Evolutionary conservation across 2,329 filamentous ascomycete species (phyloP).

Genomic region (Byssochlamys sp.): DNA sequence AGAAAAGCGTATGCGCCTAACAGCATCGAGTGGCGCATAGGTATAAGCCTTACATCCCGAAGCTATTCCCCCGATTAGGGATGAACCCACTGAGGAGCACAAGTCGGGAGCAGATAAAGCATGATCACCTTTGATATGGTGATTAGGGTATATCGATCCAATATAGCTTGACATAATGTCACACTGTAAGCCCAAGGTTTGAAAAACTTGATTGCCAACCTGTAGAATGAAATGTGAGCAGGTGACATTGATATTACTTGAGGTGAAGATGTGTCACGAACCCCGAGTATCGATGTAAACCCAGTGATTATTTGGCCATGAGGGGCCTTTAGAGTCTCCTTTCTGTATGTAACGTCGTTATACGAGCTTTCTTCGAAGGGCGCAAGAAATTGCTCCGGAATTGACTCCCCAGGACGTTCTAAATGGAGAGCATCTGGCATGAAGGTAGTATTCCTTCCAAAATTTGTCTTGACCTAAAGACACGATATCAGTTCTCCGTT

Average conservation of each 20-base stretch:
- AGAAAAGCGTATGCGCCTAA: neutral
- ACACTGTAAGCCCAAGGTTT: too few species aligned
- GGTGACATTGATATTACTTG: too few species aligned
- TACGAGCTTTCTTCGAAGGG: neutral
- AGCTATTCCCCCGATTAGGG: neutral
- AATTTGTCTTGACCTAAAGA: constrained; percentile 1
- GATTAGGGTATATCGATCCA: neutral
- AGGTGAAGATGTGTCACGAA: neutral
- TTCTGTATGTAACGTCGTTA: neutral
- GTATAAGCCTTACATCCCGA: neutral
- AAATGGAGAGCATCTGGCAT: neutral
- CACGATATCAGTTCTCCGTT: neutral
- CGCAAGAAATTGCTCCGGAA: too few species aligned
- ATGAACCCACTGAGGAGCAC: too few species aligned
- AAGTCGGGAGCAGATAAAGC: neutral
- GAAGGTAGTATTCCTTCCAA: neutral
- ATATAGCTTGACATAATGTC: too few species aligned
- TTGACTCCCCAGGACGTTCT: neutral
- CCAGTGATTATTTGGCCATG: constrained; percentile 1
- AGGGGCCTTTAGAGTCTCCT: neutral
- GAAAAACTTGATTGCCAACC: too few species aligned
- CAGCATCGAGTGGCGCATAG: neutral
- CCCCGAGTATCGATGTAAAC: constrained; percentile 1
- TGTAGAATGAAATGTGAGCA: too few species aligned
- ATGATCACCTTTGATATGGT: neutral